phyloP scores from a whole-genome alignment of 192 early-diverging fungal species.

The Podochytrium sp. region DNA sequence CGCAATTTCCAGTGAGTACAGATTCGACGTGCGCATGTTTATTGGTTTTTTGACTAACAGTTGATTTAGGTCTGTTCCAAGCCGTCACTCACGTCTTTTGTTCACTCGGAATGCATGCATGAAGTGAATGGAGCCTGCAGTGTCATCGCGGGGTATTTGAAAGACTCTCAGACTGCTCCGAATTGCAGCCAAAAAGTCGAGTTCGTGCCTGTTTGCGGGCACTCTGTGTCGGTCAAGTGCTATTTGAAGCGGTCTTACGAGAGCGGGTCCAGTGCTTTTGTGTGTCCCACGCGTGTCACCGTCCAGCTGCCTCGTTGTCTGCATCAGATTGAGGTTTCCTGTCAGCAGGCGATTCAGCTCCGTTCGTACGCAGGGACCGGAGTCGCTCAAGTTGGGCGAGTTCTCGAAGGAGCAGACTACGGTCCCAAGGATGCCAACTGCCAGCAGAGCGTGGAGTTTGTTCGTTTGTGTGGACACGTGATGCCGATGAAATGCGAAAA shows the following conservation, averaged over 20 bases:
- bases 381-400: neutral
- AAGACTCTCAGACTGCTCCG: neutral
- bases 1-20: conserved; percentile 20
- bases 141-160: conserved; percentile 10
- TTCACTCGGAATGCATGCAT: conserved; percentile 30
- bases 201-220: conserved; percentile 27
- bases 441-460: conserved; percentile 4
- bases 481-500: conserved; percentile 9
- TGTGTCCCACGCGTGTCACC: conserved; percentile 9
- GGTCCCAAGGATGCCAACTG: conserved; percentile 18
- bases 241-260: conserved; percentile 24
- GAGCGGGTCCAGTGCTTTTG: neutral
- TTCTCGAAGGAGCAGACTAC: conserved; percentile 15
- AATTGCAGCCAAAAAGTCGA: conserved; percentile 29
- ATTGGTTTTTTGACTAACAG: too few relatives aligned
- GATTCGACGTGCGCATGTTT: too few relatives aligned
- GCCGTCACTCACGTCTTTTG: conserved; percentile 4
- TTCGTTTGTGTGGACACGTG: conserved; percentile 27
- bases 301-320: conserved; percentile 21
- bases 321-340: conserved; percentile 13
- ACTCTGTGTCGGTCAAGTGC: conserved; percentile 19
- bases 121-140: conserved; percentile 22
- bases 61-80: conserved; percentile 2
- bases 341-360: conserved; percentile 9
- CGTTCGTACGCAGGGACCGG: neutral